Base-by-base conservation (phyloP, 176 grass and related monocot genomes). In the Areca catechu region DNA sequence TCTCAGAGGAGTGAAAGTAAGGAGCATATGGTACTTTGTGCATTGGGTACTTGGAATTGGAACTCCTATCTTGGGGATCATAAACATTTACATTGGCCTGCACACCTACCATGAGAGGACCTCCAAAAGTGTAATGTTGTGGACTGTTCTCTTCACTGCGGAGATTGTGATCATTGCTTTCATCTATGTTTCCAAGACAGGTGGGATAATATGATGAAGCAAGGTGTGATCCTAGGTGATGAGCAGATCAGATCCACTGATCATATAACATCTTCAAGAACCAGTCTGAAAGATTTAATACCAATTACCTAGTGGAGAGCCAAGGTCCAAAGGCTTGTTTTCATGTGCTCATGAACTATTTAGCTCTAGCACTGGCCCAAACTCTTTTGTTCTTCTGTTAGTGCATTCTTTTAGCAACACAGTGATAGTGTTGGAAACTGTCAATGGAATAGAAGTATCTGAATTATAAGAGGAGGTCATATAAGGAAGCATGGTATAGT, bases 171-270 rank as follows among this genome's bases (percentile, higher is more conserved):
- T 93, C 14, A 58, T 89, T 49, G 79, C 67, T 57, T 81, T 98
- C 51, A 20, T 88, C 58, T 93, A 93, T 73, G 76, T 93, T 65
- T 89, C 52, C 83, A 92, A 76, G 94, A 89, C 49, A 80, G 84
- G 62, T 81, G 88, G 88, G 77, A 68, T 71, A 80, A 89, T 74
- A 83, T 93, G 78, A 37, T 89, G 73, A 88, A 79, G 25, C 81
- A 89, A 65, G 94, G 84, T 25, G 73, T 27, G 50, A 62, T 49
- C 9, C 57, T 61, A 69, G 72, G 73, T 4, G 81, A 82, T 15
- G 79, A 92, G 76, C 94, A 98, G 67, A 75, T 98, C 43, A 80
- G 62, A 53, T 79, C 79, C 16, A 78, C 65, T 43, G 80, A 88
- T 53, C 77, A 67, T 55, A 55, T 63, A 50, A 82, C 71, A 18